These are phyloP conservation scores for Eutrema salsugineum DNA, from an alignment of 441 rosid genomes.

Conservation along the genomic window DNA sequence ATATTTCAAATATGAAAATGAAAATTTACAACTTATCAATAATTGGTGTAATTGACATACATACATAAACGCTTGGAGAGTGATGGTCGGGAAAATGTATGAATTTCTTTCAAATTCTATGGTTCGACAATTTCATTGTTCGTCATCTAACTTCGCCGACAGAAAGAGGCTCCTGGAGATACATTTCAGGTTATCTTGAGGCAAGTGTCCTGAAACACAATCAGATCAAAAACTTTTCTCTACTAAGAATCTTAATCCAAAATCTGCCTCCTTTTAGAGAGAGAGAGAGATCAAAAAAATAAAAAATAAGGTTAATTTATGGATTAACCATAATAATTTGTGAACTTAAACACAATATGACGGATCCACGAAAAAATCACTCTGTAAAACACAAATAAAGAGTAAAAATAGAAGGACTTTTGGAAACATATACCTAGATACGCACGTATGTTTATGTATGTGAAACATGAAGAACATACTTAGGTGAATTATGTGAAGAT, in stretches of 20 bases:
- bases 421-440: neutral
- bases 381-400: neutral
- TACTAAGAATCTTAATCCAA: neutral
- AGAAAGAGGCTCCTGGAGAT: neutral
- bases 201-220: conserved; percentile 1
- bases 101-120: neutral
- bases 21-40: neutral
- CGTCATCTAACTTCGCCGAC: conserved; percentile 2
- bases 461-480: conserved; percentile 14
- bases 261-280: neutral
- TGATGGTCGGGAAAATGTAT: conserved; percentile 26
- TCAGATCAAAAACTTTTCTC: neutral
- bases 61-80: conserved; percentile 27
- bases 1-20: neutral
- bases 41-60: neutral
- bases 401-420: neutral
- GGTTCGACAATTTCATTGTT: neutral
- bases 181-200: neutral
- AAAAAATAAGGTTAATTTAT: neutral
- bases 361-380: neutral
- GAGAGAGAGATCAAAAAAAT: neutral
- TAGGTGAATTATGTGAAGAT: conserved; percentile 12
- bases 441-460: too few species aligned
- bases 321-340: neutral
- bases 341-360: neutral